phyloP scores from a whole-genome alignment of 1,284 basidiomycete species.

The Heterobasidion irregulare region DNA sequence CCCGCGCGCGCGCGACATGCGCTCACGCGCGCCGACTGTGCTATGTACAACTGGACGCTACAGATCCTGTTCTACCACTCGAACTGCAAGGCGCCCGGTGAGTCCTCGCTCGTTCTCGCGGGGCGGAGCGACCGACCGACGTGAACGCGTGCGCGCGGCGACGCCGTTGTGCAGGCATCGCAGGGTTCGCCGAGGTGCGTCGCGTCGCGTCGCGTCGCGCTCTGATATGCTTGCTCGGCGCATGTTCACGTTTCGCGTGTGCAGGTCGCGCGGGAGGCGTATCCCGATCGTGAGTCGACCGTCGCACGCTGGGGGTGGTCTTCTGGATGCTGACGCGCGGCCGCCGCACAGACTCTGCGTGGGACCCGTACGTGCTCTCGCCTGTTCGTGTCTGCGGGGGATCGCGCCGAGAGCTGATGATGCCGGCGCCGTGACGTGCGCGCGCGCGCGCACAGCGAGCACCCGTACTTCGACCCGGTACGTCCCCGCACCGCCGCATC shows the following conservation, averaged over 20 bases:
- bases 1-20: not conserved
- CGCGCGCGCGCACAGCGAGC: constrained; percentile 36
- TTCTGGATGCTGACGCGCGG: too few relatives aligned
- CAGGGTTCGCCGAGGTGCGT: constrained; percentile 72
- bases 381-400: not conserved
- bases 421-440: not conserved
- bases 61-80: constrained; percentile 78
- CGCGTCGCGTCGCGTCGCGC: too few relatives aligned
- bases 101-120: constrained; percentile 10
- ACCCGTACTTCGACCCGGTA: constrained; percentile 87
- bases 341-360: constrained; percentile 66
- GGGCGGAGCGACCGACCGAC: not conserved
- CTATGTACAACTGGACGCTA: not conserved
- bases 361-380: constrained; percentile 59
- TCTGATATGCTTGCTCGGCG: too few relatives aligned
- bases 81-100: constrained; percentile 84
- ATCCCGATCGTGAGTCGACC: constrained; percentile 72
- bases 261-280: constrained; percentile 76
- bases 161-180: constrained; percentile 52
- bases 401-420: not conserved
- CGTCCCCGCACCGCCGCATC: too few relatives aligned
- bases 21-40: not conserved
- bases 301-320: too few relatives aligned
- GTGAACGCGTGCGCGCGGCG: not conserved
- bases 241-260: not conserved